Evolutionary conservation across 305 asterid species (phyloP), one percentile per base, ranked within the genome.

Genomic region (Fraxinus xanthoxyloides): DNA sequence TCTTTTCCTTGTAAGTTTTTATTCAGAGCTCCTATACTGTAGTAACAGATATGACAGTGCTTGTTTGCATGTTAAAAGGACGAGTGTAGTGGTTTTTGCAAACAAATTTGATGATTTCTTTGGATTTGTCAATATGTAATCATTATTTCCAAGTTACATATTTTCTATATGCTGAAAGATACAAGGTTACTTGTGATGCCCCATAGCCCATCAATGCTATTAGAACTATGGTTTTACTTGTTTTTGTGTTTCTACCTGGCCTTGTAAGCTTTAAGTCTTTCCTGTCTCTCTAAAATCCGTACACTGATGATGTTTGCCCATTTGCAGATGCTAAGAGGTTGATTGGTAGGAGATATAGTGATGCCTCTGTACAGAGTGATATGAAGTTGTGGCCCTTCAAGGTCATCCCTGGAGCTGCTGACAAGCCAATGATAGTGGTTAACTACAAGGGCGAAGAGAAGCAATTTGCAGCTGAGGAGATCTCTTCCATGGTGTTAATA

Each of bases 381-480:
- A 89, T 91, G 24, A 92, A 94, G 85, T 77, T 91, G 80, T 93
- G 98, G 98, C 98, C 98, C 26, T 93, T 93, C 83, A 91, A 90
- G 86, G 93, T 93, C 28, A 85, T 88, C 34, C 12, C 98, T 10
- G 97, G 98, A 63, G 88, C 98, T 13, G 97, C 92, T 70, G 97
- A 93, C 46, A 93, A 93, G 87, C 98, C 98, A 28, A 89, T 91
- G 93, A 93, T 93, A 56, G 61, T 81, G 9, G 98, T 93, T 0
- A 87, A 82, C 87, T 93, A 93, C 79, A 92, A 93, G 92, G 97
- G 97, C 35, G 98, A 93, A 31, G 97, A 93, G 30, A 93, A 93
- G 85, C 93, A 88, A n/a, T 91, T 93, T 65, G 94, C 98, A 0
- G 98, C 98, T 12, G 98, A 93, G 77, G 98, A 93, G 61, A 93